These are phyloP conservation scores for Fraxinus floribunda DNA, from an alignment of 305 asterid genomes.

Conservation along the genomic window DNA sequence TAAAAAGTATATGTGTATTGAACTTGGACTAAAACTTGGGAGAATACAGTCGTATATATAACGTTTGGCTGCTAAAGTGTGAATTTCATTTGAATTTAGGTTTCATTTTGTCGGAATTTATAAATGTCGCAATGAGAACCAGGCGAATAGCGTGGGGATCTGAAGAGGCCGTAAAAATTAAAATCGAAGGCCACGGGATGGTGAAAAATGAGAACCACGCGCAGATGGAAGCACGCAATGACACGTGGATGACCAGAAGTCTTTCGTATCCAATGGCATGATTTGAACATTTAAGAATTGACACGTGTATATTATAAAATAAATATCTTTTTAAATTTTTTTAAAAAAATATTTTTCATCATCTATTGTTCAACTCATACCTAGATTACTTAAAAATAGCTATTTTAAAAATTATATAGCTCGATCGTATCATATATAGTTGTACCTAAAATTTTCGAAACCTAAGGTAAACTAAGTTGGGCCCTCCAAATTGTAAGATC, in stretches of 20 bases:
- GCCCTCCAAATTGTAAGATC: background rate
- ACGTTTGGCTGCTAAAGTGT: conserved; percentile 21
- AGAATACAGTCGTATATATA: conserved; percentile 41
- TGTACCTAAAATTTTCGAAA: background rate
- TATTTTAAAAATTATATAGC: too few species aligned
- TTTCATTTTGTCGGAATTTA: conserved; percentile 54
- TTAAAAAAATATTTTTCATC: background rate
- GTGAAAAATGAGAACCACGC: background rate
- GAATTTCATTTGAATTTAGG: conserved; percentile 51
- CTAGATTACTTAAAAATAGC: too few species aligned
- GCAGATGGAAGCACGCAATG: background rate
- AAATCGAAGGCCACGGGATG: conserved; percentile 5
- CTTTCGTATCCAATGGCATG: background rate
- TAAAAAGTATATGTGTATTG: background rate
- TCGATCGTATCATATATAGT: too few species aligned
- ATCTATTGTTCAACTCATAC: too few species aligned
- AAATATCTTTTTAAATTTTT: background rate
- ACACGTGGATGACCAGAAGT: background rate
- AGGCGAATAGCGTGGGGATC: background rate
- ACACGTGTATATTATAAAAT: too few species aligned
- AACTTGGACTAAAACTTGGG: conserved; percentile 7
- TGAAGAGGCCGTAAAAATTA: conserved; percentile 23
- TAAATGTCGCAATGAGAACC: conserved; percentile 20
- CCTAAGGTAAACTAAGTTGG: background rate
- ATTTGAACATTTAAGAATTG: background rate